Evolutionary conservation across 73 alveolate genomes (phyloP).

Genomic region (Blepharisma stoltei): DNA sequence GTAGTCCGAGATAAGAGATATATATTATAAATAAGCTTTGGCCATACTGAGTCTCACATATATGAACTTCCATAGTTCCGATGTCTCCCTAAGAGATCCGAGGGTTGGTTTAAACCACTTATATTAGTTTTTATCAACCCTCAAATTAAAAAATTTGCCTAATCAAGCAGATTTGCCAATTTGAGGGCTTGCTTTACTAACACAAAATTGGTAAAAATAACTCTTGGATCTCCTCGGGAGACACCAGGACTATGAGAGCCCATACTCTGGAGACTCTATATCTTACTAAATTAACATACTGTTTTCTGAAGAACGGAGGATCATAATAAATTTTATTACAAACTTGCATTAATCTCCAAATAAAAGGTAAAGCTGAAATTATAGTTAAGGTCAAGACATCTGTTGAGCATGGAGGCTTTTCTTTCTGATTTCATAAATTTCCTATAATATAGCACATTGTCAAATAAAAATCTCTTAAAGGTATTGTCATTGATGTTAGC

Average conservation of each 20-base stretch:
- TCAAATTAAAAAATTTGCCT: no score
- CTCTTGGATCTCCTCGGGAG: neutral
- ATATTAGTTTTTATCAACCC: no score
- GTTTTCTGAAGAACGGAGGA: neutral
- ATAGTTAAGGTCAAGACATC: neutral
- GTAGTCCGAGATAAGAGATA: neutral
- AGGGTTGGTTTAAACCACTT: no score
- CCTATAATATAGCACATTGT: neutral
- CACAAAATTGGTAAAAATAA: no score
- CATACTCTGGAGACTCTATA: neutral
- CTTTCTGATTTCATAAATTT: neutral
- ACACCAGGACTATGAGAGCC: neutral
- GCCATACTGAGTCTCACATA: no score
- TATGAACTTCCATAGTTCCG: no score
- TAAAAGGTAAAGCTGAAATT: neutral
- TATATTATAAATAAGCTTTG: neutral
- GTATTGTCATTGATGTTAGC: neutral
- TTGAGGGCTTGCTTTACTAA: no score
- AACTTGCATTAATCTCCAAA: neutral
- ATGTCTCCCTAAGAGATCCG: no score
- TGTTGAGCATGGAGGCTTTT: neutral
- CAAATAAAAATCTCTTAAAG: conserved; percentile 1
- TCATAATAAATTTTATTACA: neutral
- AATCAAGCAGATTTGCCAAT: no score
- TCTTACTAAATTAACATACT: neutral